These are phyloP conservation scores for Geotrichum citri-aurantii DNA, from an alignment of 1,139 yeast genomes.

Conservation along the genomic window DNA sequence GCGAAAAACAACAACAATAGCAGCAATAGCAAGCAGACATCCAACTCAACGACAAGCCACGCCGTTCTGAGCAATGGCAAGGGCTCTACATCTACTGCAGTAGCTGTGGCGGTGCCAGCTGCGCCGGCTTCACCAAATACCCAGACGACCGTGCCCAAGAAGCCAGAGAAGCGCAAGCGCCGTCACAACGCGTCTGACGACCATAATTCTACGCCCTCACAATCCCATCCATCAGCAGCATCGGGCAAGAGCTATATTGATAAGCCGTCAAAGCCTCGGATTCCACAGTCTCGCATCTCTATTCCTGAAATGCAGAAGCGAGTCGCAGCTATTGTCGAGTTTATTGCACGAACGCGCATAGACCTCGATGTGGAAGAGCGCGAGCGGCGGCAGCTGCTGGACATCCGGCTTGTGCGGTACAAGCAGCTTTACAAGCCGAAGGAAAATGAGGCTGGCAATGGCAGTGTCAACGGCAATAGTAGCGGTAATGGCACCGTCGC, in stretches of 20 bases:
- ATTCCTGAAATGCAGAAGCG: conserved; percentile 80
- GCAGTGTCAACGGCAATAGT: neutral
- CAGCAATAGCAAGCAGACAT: neutral
- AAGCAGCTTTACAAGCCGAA: neutral
- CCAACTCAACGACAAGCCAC: neutral
- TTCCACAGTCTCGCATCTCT: conserved; percentile 69
- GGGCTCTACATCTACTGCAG: neutral
- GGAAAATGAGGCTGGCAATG: neutral
- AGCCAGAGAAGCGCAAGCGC: conserved; percentile 15
- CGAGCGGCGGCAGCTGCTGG: conserved; percentile 47
- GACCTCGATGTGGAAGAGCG: conserved; percentile 70
- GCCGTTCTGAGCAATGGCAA: neutral
- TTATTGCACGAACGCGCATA: conserved; percentile 75
- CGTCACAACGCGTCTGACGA: conserved; percentile 3
- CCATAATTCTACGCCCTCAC: conserved; percentile 6
- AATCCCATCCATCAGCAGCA: conserved; percentile 17
- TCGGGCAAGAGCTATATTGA: conserved; percentile 38
- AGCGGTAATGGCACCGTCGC: neutral
- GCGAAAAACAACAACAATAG: conserved; percentile 18
- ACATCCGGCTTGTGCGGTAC: neutral
- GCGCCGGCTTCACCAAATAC: conserved; percentile 4
- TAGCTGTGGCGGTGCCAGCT: neutral
- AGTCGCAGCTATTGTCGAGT: conserved; percentile 84
- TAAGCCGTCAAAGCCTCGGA: conserved; percentile 74
- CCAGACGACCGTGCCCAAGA: conserved; percentile 9